Evolutionary conservation across 352 stramenopile species (phyloP), one percentile per base, ranked within the genome.

Genomic region (Phytophthora sp.): DNA sequence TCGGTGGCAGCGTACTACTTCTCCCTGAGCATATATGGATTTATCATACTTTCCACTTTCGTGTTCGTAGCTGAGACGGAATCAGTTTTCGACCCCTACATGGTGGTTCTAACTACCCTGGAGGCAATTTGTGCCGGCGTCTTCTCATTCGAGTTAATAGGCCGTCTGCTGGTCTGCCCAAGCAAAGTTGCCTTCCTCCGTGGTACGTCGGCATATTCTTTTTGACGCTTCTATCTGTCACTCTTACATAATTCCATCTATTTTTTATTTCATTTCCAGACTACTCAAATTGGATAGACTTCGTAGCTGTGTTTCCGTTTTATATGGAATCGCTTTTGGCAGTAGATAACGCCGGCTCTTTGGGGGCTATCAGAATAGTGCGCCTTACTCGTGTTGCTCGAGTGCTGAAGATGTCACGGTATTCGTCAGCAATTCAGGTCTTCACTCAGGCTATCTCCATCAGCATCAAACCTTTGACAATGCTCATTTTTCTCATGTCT

Each of bases 351-450:
- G 80, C 75, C 4, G 64, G 69, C 5, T 85, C 74, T 10, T 84
- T 94, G 18, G 79, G 81, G 4, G 85, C 89, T 13, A 84, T 97
- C 43, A 78, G 89, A 27, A 90, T 97, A 34, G 80, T 96, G 6
- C 86, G 89, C 2, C 84, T 97, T 43, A 87, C 82, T 7, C 83
- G 89, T 10, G 86, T 97, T 1, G 82, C 86, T 1, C 82, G 89
- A 10, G 86, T 97, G 17, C 71, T 97, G 35, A 96, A 96, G 63
- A 90, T 96, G 69, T 94, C 87, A 17, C 79, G 87, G 11, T 95
- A 96, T 46, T 92, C 88, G 10, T 91, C 84, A 6, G 88, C 86
- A 18, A 95, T 96, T 62, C 82, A 91, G 48, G 82, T 93, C 26
- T 96, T 96, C 41, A 75, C 86, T 5, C 78, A 89, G 50, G 82